Evolutionary conservation across 1,284 basidiomycete species (phyloP).

Genomic region (Fistulinella cinereoalba): DNA sequence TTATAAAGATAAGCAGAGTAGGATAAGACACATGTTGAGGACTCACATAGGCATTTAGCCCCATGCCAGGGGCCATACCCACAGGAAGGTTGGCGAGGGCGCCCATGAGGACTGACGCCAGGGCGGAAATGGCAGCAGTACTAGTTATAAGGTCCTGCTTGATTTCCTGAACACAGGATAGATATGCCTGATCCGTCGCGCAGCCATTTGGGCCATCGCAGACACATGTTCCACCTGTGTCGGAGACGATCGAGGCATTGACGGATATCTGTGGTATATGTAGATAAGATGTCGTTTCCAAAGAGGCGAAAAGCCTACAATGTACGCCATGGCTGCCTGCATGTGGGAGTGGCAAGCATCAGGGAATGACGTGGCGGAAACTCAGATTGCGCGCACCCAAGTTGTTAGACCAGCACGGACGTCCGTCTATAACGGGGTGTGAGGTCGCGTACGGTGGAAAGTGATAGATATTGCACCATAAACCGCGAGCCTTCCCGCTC

Average conservation of each 20-base stretch:
- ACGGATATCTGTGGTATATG: constrained; percentile 64
- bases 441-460: not conserved
- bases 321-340: constrained; percentile 69
- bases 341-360: not conserved
- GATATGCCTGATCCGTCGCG: constrained; percentile 57
- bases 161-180: constrained; percentile 64
- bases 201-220: constrained; percentile 59
- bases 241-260: constrained; percentile 74
- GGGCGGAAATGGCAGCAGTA: constrained; percentile 75
- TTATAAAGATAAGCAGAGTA: not conserved
- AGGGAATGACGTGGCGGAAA: constrained; percentile 3
- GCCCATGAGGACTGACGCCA: constrained; percentile 82
- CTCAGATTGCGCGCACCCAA: constrained; percentile 52
- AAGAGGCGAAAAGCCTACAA: constrained; percentile 38
- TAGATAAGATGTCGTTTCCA: not conserved
- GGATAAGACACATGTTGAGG: not conserved
- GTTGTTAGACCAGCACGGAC: constrained; percentile 80
- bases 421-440: constrained; percentile 54
- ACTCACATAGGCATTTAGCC: constrained; percentile 80
- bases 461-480: constrained; percentile 44
- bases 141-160: constrained; percentile 73
- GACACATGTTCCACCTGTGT: constrained; percentile 80
- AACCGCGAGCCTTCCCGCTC: constrained; percentile 78
- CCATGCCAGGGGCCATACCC: constrained; percentile 76
- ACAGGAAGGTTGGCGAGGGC: constrained; percentile 82